Percentiles rank a stretch among this genome's conserved stretches.
phyloP scores from a whole-genome alignment of 169 alveolate species.

The Eimeria maxima region DNA sequence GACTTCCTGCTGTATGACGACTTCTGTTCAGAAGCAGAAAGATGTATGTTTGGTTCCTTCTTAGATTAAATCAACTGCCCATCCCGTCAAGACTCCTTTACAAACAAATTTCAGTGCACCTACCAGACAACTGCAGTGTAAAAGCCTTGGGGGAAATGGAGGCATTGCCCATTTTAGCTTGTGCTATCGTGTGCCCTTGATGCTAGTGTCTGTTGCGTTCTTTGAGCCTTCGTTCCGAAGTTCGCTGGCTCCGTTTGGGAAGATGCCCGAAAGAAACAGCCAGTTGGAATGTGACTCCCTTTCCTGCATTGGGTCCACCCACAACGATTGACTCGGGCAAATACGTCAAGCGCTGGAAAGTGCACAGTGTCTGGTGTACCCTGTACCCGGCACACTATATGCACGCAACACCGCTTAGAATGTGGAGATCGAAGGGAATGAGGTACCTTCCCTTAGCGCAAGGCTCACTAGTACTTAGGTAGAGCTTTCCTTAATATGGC shows the following conservation, averaged over 20 bases:
- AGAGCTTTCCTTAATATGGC: too few relatives aligned
- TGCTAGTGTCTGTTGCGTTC: not conserved
- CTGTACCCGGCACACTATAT: not conserved
- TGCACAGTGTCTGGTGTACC: not conserved
- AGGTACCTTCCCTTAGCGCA: too few relatives aligned
- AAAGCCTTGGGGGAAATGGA: not conserved
- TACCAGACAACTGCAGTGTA: not conserved
- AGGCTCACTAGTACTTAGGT: too few relatives aligned
- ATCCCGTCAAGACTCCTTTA: not conserved
- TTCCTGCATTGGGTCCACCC: not conserved
- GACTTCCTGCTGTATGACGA: constrained; percentile 62
- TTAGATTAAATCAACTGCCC: not conserved
- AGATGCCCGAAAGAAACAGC: not conserved
- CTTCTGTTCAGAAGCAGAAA: constrained; percentile 51
- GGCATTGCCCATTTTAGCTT: not conserved
- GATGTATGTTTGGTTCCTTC: constrained; percentile 17
- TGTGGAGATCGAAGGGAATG: too few relatives aligned
- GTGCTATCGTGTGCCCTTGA: not conserved
- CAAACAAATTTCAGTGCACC: not conserved
- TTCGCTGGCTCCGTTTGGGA: not conserved
- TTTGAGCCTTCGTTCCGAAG: not conserved
- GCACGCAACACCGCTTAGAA: not conserved
- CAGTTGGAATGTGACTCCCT: not conserved
- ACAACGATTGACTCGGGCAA: too few relatives aligned
- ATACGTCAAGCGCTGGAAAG: not conserved